Base-by-base conservation (phyloP, 768 basidiomycete species). In the Serpula lacrymans region DNA sequence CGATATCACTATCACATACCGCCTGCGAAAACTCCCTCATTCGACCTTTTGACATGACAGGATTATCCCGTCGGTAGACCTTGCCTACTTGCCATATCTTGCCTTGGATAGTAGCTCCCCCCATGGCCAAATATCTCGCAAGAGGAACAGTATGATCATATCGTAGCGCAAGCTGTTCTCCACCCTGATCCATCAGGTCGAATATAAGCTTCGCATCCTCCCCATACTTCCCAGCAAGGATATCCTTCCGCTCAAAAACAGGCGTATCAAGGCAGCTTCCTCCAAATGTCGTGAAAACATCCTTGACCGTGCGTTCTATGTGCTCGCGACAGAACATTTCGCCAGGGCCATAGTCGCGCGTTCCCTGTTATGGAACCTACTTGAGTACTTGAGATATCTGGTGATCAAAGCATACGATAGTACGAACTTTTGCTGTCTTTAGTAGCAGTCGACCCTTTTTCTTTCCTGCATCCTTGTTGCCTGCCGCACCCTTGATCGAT, bases 11-110 rank as follows among this genome's bases (percentile, higher is more conserved):
- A 3, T 4, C 2, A 68, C 80, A 50, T 50, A 93, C 91, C 47
- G 95, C 96, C 64, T 99, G 96, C 55, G 87, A 90, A 57, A 99
- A 99, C 68, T 99, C 96, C 44, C 96, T 79, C 94, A 99, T 96
- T 20, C 96, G 75, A 0, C 96, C 96, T 69, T 99, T 99, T 21
- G 84, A 86, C 85, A 98, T 93, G 42, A 94, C 94, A 0, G 96
- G 96, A 49, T 84, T 91, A 64, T 99, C 96, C 57, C 96, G 70
- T 47, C 96, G 73, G 64, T 98, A 99, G 14, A 99, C 96, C 67
- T 98, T 99, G n/a, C 93, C 94, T 37, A 99, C 83, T 62, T 98
- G 96, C 84, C 92, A 99, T 11, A 97, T 61, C 67, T 98, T 98
- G 47, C 82, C 69, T 50, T 82, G 81, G 5, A 75, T 68, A 48